Evolutionary conservation across 805 yeast species (phyloP), one percentile per base, ranked within the genome.

Genomic region (Candida sonorensis): DNA sequence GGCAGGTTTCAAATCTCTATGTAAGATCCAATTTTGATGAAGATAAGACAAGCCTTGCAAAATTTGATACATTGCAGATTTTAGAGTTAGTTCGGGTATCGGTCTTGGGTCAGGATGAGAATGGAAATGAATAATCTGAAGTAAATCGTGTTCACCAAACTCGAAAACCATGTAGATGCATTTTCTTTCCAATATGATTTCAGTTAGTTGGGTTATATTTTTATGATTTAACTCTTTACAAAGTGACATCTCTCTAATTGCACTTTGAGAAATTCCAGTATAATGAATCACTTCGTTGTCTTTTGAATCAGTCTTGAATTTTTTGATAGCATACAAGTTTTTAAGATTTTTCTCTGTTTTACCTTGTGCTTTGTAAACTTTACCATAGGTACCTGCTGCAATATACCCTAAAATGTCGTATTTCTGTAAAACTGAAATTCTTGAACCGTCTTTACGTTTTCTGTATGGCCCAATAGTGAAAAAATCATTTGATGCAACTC

Each of bases 341-440:
- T 41, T 43, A 16, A 43, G 51, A 51, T 30, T 45, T 36, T 34
- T 36, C 25, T 43, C 47, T 26, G 49, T 38, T 36, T 54, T 40
- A 7, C 77, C 67, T 40, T 72, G 72, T 7, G 97, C 97, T 53
- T 92, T 90, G 63, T 87, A 92, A 15, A 86, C 95, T 37, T 86
- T 74, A 36, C 98, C 98, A 57, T 92, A 92, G 0, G 98, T 92
- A 24, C 98, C 98, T 0, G 98, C 96, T 1, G 98, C 98, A 37
- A 92, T 92, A 57, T 92, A 92, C 0, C 98, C 98, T 12, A 87
- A 60, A 38, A 92, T 81, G 40, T 81, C 88, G 58, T 88, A 92
- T 46, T 80, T 81, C 32, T 81, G 79, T n/a, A 86, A 61, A 3
- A 92, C 95, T 2, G 83, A 77, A 19, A 74, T 67, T 32, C 95